phyloP scores from a whole-genome alignment of 768 basidiomycete species.

The Galerina marginata region DNA sequence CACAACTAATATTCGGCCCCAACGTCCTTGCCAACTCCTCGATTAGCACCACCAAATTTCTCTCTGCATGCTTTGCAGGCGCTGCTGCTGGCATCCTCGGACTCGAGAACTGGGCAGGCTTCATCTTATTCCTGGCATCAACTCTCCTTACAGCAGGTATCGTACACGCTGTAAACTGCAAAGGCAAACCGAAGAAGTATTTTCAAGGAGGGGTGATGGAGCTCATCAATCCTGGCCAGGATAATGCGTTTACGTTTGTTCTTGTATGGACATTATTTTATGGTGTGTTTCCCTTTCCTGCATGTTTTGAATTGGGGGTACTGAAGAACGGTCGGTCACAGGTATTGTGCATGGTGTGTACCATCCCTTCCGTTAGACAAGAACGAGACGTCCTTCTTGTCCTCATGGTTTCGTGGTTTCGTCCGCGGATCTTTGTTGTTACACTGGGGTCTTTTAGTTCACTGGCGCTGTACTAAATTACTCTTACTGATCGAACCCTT shows the following conservation, averaged over 20 bases:
- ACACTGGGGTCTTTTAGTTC: not conserved
- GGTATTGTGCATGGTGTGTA: conserved; percentile 52
- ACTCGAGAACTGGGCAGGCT: conserved; percentile 83
- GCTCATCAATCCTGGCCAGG: conserved; percentile 84
- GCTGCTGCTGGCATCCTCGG: conserved; percentile 90
- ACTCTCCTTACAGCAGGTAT: conserved; percentile 70
- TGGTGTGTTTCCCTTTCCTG: conserved; percentile 55
- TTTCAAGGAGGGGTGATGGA: conserved; percentile 64
- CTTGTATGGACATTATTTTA: conserved; percentile 95
- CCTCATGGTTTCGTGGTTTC: not conserved
- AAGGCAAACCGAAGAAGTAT: conserved; percentile 66
- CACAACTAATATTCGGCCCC: conserved; percentile 66
- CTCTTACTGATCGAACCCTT: conserved; percentile 6
- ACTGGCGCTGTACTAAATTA: conserved; percentile 6
- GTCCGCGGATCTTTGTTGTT: conserved; percentile 6
- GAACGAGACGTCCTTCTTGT: not conserved
- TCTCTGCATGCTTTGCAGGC: conserved; percentile 85
- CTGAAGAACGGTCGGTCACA: not conserved
- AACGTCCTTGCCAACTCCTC: conserved; percentile 70
- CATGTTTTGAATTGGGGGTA: not conserved
- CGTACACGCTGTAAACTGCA: conserved; percentile 75
- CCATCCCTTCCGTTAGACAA: not conserved
- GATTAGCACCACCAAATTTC: conserved; percentile 73
- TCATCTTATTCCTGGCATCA: conserved; percentile 74
- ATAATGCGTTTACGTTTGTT: conserved; percentile 89